Evolutionary conservation across 2,329 filamentous ascomycete species (phyloP).

Genomic region (Monilinia aucupariae): DNA sequence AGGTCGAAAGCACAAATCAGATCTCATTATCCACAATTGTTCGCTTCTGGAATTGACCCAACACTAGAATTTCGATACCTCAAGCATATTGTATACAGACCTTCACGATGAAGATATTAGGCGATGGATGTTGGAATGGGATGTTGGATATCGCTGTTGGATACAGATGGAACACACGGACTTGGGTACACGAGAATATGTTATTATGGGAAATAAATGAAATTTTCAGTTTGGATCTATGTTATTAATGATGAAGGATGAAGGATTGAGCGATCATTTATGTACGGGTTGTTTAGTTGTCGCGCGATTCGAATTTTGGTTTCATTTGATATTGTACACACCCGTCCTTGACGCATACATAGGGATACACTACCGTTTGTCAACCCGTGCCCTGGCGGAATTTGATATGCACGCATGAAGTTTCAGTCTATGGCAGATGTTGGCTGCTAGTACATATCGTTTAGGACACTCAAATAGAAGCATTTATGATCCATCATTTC

Average conservation of each 20-base stretch:
- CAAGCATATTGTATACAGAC: background rate
- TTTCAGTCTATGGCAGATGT: too few relatives aligned
- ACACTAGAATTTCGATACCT: background rate
- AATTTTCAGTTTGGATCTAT: background rate
- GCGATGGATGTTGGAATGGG: background rate
- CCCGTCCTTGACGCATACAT: background rate
- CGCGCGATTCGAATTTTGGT: background rate
- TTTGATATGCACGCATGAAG: background rate
- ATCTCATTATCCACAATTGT: background rate
- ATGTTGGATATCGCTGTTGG: background rate
- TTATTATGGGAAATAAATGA: background rate
- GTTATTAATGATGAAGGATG: background rate
- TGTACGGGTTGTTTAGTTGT: background rate
- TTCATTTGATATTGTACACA: background rate
- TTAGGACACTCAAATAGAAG: too few relatives aligned
- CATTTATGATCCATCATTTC: too few relatives aligned
- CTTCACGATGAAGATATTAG: background rate
- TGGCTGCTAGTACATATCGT: too few relatives aligned
- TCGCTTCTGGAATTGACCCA: background rate
- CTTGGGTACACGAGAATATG: background rate
- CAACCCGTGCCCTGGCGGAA: background rate
- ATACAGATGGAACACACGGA: background rate
- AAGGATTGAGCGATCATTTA: background rate
- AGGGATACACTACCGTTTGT: background rate
- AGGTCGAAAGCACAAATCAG: background rate